Percentiles rank a stretch among this genome's conserved stretches.
Conservation (phyloP, 768 basidiomycete species). For the Pleurotus pulmonarius region DNA sequence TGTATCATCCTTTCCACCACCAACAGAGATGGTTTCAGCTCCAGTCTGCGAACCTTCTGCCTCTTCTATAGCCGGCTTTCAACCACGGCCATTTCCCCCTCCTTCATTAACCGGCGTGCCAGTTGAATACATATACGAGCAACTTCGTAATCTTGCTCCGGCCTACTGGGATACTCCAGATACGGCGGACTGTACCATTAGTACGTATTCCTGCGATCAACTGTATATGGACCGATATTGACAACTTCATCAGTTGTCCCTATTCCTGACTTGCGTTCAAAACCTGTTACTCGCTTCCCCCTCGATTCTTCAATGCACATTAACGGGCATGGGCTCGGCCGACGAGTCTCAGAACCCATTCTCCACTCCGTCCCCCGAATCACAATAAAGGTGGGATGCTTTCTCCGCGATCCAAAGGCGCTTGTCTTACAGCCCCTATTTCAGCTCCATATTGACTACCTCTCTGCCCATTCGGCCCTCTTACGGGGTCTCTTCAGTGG, state of each 20-base stretch:
- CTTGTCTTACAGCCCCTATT: background rate
- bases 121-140: constrained; percentile 67
- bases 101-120: constrained; percentile 62
- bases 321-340: constrained; percentile 39
- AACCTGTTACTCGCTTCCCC: constrained; percentile 23
- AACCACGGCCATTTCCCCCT: constrained; percentile 60
- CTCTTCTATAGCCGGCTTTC: constrained; percentile 35
- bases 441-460: constrained; percentile 78
- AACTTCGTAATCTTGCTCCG: constrained; percentile 62
- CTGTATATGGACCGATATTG: background rate
- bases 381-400: constrained; percentile 56
- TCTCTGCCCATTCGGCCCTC: constrained; percentile 78
- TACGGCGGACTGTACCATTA: constrained; percentile 75
- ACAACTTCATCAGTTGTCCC: constrained; percentile 39
- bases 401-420: background rate
- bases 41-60: constrained; percentile 22
- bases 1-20: constrained; percentile 15
- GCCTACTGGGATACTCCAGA: constrained; percentile 74
- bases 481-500: constrained; percentile 71
- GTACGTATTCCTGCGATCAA: constrained; percentile 30
- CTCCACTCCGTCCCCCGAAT: constrained; percentile 51
- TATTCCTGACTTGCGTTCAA: constrained; percentile 37
- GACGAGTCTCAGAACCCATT: constrained; percentile 50
- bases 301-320: constrained; percentile 29
- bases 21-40: constrained; percentile 18